Conservation (phyloP, 345 rosid species). For the Psidium guajava region DNA sequence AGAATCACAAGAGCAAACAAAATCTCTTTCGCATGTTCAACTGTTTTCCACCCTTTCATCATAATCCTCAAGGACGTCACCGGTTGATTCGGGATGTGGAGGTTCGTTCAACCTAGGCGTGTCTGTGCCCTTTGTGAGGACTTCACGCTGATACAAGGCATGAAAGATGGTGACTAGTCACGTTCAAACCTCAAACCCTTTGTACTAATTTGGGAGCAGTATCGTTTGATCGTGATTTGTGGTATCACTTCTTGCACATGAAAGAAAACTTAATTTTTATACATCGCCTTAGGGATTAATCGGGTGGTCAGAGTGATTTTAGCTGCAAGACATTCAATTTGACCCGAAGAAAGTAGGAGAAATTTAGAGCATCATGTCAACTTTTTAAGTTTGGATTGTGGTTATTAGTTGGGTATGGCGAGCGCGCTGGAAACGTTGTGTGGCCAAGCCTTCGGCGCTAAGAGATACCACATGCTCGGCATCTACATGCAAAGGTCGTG, state of each 20-base stretch:
- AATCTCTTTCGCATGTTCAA: no score
- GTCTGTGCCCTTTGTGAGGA: not conserved
- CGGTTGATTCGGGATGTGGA: not conserved
- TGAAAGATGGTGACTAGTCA: not conserved
- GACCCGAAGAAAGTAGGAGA: not conserved
- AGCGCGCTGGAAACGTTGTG: slow-evolving; percentile 15
- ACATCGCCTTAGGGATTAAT: not conserved
- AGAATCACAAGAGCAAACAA: no score
- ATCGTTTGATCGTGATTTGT: not conserved
- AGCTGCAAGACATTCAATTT: not conserved
- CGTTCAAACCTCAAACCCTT: not conserved
- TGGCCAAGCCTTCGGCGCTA: slow-evolving; percentile 16
- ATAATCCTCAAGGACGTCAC: not conserved
- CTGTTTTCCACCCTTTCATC: not conserved
- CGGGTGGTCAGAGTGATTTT: not conserved
- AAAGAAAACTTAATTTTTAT: not conserved
- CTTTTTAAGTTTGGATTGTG: not conserved
- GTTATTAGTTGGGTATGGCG: slow-evolving; percentile 11
- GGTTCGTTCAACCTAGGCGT: not conserved
- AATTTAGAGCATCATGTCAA: not conserved
- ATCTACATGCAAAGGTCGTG: slow-evolving; percentile 16
- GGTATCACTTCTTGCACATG: not conserved
- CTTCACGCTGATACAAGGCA: not conserved
- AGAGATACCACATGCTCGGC: slow-evolving; percentile 8
- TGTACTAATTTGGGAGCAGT: not conserved